Evolutionary conservation across 495 filamentous ascomycete species (phyloP), one percentile per base, ranked within the genome.

Genomic region (Daldinia decipiens): DNA sequence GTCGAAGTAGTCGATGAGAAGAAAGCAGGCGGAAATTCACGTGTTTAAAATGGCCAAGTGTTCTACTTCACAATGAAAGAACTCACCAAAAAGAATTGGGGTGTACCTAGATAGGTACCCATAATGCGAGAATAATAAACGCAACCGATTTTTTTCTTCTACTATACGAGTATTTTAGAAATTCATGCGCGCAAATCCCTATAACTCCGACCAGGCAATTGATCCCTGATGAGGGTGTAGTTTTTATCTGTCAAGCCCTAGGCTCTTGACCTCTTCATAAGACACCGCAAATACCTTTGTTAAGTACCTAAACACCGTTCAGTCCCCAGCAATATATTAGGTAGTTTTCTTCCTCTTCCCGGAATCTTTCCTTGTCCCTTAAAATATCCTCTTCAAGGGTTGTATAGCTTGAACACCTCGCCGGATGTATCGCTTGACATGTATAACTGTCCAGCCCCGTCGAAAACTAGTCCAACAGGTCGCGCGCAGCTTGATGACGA

Each of bases 341-440:
- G n/a, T 19, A 8, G 39, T 0, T 11, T 47, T 47, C 43, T 47
- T 47, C n/a, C 7, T 17, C n/a, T 19, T 47, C 21, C 3, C 5
- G 11, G 9, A 12, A 47, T 2, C 6, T 12, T 13, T 12, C 19
- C 43, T n/a, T 4, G 13, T 12, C 43, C 43, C 11, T 24, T 15
- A 29, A 9, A 51, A 12, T 4, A 4, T 7, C 19, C 8, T 26
- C 12, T 34, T 45, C 11, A 59, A 8, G n/a, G 6, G 36, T 50
- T 52, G 51, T 59, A 60, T 67, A 90, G 62, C 26, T 89, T 82
- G 62, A 83, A 89, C 17, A 90, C 76, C 76, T 90, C 88, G 1
- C 88, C 88, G 26, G 83, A 87, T 5, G 80, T 62, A 68, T 90
- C 88, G 12, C 82, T 85, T 45, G 82, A 86, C 74, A 90, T 82